Evolutionary conservation across 805 yeast genomes (phyloP).

Genomic region (Groenewaldozyma salmanticensis): DNA sequence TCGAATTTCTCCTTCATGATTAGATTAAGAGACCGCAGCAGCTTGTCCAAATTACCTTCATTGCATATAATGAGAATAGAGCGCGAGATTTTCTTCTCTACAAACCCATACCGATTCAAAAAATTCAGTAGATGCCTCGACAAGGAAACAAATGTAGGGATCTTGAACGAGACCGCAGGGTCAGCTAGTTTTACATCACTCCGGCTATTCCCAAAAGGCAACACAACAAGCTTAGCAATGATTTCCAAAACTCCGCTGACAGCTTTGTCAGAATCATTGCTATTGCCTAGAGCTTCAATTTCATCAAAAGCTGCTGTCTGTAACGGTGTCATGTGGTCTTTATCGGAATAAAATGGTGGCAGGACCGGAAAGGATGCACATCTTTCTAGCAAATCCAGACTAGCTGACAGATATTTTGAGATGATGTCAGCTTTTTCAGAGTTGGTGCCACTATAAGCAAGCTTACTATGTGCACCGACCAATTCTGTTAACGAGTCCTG

Average conservation of each 20-base stretch:
- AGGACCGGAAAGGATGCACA: constrained; percentile 67
- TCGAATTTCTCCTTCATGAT: constrained; percentile 13
- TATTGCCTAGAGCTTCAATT: constrained; percentile 27
- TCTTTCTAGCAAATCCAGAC: constrained; percentile 51
- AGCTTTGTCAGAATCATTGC: background rate
- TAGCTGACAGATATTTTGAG: constrained; percentile 33
- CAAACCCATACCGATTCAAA: no score
- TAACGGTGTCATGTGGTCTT: constrained; percentile 46
- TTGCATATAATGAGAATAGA: background rate
- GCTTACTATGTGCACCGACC: constrained; percentile 41
- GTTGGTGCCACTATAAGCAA: constrained; percentile 32
- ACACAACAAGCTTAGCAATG: constrained; percentile 1
- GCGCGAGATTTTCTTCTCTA: no score
- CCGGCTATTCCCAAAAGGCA: constrained; percentile 3
- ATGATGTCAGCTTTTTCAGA: constrained; percentile 24
- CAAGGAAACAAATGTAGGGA: constrained; percentile 13
- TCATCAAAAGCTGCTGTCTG: constrained; percentile 51
- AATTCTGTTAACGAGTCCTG: constrained; percentile 50
- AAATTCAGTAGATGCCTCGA: constrained; percentile 4
- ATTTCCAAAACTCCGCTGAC: constrained; percentile 7
- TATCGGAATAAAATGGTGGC: constrained; percentile 48
- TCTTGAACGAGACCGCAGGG: constrained; percentile 4
- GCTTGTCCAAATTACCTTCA: constrained; percentile 5
- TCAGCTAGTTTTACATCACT: background rate
- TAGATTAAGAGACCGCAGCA: constrained; percentile 7